Base-by-base conservation (phyloP, 257 asterid species). In the Capsicum pubescens region DNA sequence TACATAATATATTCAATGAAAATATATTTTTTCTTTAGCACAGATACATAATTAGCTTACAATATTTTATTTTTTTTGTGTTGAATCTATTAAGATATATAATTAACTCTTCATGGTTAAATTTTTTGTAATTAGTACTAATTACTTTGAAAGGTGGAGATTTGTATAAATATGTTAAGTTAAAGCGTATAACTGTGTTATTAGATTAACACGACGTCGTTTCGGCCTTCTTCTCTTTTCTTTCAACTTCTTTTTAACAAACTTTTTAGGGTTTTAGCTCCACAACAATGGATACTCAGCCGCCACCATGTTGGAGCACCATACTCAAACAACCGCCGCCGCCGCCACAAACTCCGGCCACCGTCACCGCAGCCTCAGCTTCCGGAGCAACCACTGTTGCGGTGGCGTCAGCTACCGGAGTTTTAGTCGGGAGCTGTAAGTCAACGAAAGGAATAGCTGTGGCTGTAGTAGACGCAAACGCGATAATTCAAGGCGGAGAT, bases 391-490 rank as follows among this genome's bases (percentile, higher is more conserved):
- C 79, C 21, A 86, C 82, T 63, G 14, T 83, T 66, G 80, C 78
- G 15, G 46, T 17, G 36, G 57, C 79, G 42, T 42, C 84, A 72
- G 54, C 42, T 86, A 68, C 13, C n/a, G 89, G 92, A 32, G 86
- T 63, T 54, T 48, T 89, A 79, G 99, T 94, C 13, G 94, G 93
- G 50, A 93, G 91, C 86, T 96, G 99, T 91, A 90, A 89, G 76
- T 94, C 99, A 19, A 86, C 93, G 2, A 92, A 91, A 85, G 99
- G 99, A 26, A 92, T 97, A 58, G 91, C 94, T 26, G 96, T 97
- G 79, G 99, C 99, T 12, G 96, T 97, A 35, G 97, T 97, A 46
- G 99, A 97, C 68, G 99, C 99, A 76, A 97, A 95, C 89, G 98
- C 99, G 72, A 88, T 97, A 83, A 97, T 97, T 46, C 94, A 91